Evolutionary conservation across 1,284 basidiomycete species (phyloP), one percentile per base, ranked within the genome.

Genomic region (Ustilago sp.): DNA sequence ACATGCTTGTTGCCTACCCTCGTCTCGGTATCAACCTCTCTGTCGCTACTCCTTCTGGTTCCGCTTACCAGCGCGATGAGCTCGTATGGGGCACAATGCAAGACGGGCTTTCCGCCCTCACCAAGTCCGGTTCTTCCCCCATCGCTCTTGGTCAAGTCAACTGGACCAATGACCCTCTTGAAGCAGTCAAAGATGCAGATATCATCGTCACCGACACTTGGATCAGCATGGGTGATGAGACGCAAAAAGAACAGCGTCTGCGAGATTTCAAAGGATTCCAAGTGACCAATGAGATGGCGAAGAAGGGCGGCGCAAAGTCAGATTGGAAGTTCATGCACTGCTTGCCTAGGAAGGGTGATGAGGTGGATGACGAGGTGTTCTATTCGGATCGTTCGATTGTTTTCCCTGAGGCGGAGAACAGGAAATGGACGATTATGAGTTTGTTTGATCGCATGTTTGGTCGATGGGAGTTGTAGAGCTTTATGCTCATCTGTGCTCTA

Each of bases 211-310:
- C 97, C 2, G 84, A 85, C 61, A 86, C 82, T 4, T 85, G 84
- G 84, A 95, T 99, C 81, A 96, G 94, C 4, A 99, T 99, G 96
- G 97, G 96, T 34, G 95, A 98, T 87, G 97, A 99, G 87, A 92
- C 91, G 1, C 94, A 98, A 86, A 95, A 95, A 81, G 92, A 89
- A n/a, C 91, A 94, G 81, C 91, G 96, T 38, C 87, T 98, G 55
- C 88, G 90, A 62, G 95, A 94, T 70, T 99, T 99, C 87, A 80
- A 89, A 9, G 96, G 96, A 2, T 99, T 95, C 87, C 97, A 98
- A 85, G 91, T 99, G 53, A 98, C 96, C 0, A 94, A 98, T 67
- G 83, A 83, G 9, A 74, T 88, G 53, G 84, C 85, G 52, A 81
- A 79, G 17, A 69, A 90, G 59, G 93, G 93, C 4, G 93, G 92